Percentiles rank a stretch among this genome's conserved stretches.
Evolutionary conservation across 768 basidiomycete genomes (phyloP).

Genomic region (Psilocybe cyanescens): DNA sequence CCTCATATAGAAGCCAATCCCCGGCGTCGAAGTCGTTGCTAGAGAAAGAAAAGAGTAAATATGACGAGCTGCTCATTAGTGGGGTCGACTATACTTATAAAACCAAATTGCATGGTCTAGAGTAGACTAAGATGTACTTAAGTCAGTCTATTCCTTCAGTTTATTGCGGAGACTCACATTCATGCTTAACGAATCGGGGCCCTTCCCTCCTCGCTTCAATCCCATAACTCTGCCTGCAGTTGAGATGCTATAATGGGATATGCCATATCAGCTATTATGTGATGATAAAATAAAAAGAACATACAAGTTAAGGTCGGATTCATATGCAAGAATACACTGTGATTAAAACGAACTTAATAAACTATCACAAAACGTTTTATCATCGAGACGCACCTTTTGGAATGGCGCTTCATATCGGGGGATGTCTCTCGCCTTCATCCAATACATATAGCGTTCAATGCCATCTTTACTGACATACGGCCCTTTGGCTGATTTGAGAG

Average conservation of each 20-base stretch:
- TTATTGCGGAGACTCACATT: constrained; percentile 43
- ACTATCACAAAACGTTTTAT: too few species aligned
- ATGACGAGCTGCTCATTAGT: neutral
- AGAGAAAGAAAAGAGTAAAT: constrained; percentile 6
- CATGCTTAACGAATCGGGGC: constrained; percentile 61
- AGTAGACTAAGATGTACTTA: constrained; percentile 61
- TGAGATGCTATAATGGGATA: constrained; percentile 48
- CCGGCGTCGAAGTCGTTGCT: constrained; percentile 79
- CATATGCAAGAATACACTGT: constrained; percentile 79
- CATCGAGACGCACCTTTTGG: constrained; percentile 61
- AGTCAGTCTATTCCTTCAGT: too few species aligned
- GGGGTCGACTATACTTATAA: constrained; percentile 57
- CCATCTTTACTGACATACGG: constrained; percentile 49
- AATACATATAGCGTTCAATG: constrained; percentile 61
- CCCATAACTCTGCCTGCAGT: constrained; percentile 58
- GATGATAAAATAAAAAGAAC: constrained; percentile 24
- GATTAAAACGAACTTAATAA: neutral
- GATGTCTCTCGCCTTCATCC: constrained; percentile 78
- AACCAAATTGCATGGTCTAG: constrained; percentile 83
- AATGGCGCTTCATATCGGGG: constrained; percentile 69
- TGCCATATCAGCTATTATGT: constrained; percentile 11
- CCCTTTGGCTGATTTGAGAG: constrained; percentile 56
- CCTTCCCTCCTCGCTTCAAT: constrained; percentile 50
- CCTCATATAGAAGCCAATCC: constrained; percentile 82
- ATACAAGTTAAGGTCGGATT: constrained; percentile 81